Base-by-base conservation (phyloP, 768 basidiomycete genomes). In the Nevesoporus exiguus region DNA sequence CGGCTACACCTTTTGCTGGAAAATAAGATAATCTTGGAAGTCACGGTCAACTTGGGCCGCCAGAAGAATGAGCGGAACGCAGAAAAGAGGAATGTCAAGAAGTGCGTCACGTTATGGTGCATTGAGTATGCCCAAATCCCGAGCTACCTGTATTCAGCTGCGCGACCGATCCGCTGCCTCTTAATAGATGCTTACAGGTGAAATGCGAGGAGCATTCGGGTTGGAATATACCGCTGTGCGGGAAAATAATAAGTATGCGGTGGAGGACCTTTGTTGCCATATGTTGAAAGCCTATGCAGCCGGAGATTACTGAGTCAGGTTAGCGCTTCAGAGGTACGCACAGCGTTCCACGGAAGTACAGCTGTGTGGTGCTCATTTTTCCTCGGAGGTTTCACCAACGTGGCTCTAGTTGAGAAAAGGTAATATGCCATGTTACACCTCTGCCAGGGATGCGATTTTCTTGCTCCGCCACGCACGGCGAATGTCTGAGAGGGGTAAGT, bases 21-120 rank as follows among this genome's bases (percentile, higher is more conserved):
- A 30, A 43, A 44, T 37, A 36, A 17, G 1, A 21, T 19, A 36
- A 44, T 14, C 15, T 4, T 11, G 9, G 11, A 31, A 39, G 44
- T 53, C 54, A 37, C 24, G 31, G 63, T 55, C 24, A 33, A 33
- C 61, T n/a, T 71, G 47, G 51, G 73, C 73, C 57, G 66, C 65
- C 29, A 67, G 17, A 53, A 67, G 34, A 61, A 43, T 24, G 46
- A 52, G 10, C 41, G 47, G 49, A 51, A 39, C 13, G 17, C 30
- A 42, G n/a, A 51, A 52, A 17, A 42, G 30, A 9, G 21, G 17
- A 47, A n/a, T n/a, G 9, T 15, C 15, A 24, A n/a, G 30, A n/a
- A 41, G 42, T 11, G 31, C 22, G 42, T 30, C 29, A 30, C 37
- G 39, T 46, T n/a, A 52, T 37, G 14, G 29, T 27, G 3, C 49